Conservation (phyloP, 148 eudicot genomes). For the Arbutus unedo region DNA sequence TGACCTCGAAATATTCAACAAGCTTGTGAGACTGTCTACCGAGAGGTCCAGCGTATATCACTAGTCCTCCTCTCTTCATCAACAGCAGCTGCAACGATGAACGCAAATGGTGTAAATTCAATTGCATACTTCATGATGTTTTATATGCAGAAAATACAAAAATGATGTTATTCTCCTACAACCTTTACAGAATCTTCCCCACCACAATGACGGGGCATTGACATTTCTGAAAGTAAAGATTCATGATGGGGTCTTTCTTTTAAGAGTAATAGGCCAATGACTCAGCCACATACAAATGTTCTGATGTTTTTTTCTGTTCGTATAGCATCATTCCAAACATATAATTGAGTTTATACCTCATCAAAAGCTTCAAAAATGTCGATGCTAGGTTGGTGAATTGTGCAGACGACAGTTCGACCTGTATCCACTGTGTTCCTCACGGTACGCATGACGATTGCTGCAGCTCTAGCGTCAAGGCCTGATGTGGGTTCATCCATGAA, state of each 20-base stretch:
- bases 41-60: constrained; percentile 44
- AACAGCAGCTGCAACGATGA: constrained; percentile 34
- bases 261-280: background rate
- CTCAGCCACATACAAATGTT: background rate
- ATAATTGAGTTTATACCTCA: constrained; percentile 27
- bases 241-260: background rate
- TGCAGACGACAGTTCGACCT: constrained; percentile 23
- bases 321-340: background rate
- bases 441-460: constrained; percentile 19
- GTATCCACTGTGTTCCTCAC: constrained; percentile 7
- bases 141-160: background rate
- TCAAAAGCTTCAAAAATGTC: constrained; percentile 50
- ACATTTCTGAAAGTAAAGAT: background rate
- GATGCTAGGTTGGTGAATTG: constrained; percentile 40
- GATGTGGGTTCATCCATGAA: constrained; percentile 39
- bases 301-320: background rate
- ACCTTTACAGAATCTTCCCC: background rate
- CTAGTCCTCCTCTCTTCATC: constrained; percentile 59
- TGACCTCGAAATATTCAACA: too few species aligned
- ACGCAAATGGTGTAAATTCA: background rate
- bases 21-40: constrained; percentile 40
- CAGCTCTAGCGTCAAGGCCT: constrained; percentile 38
- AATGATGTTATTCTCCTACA: background rate
- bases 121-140: background rate
- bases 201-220: background rate